Base-by-base conservation (phyloP, 371 early-diverging fungal species). In the Mucor irregularis region DNA sequence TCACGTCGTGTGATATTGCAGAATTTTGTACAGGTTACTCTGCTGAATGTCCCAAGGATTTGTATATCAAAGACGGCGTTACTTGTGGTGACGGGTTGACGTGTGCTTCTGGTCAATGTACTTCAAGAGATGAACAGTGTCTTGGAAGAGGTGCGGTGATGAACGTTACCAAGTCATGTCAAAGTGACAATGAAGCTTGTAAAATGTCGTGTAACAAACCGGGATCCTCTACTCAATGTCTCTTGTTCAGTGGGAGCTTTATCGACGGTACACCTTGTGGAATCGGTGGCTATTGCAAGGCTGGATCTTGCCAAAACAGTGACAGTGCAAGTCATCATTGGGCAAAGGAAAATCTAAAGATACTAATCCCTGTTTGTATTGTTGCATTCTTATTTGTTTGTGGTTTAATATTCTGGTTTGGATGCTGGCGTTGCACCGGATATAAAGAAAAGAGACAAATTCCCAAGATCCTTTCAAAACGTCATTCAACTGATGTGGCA, bases 241-340 rank as follows among this genome's bases (percentile, higher is more conserved):
- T 85, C 9, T 62, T 82, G n/a, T 80, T 94, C 57, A 87, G 83
- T 4, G 93, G 93, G 2, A 74, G 76, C 44, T 95, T 94, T 61
- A 64, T 91, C 17, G 96, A 97, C 59, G 97, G 96, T 22, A 91
- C 95, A 0, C 78, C 89, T 0, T 97, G 97, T 63, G 96, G 95
- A 6, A 68, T 76, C 54, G 80, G 76, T 30, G 92, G 91, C 8
- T 53, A 60, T 17, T 92, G 91, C 53, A 64, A 62, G 5, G 40
- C 61, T 2, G 84, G 84, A 5, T 19, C 21, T 3, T 88, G 86
- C 19, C 13, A 44, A 9, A 33, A 43, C 28, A 46, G 55, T 21
- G 53, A 31, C 2, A 11, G 31, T 16, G 46, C 29, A 6, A 40
- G 40, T 19, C 14, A 48, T 40, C 47, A 35, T 6, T 80, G 80